phyloP scores from a whole-genome alignment of 2,329 filamentous ascomycete species.

The Aschersonia sp. region DNA sequence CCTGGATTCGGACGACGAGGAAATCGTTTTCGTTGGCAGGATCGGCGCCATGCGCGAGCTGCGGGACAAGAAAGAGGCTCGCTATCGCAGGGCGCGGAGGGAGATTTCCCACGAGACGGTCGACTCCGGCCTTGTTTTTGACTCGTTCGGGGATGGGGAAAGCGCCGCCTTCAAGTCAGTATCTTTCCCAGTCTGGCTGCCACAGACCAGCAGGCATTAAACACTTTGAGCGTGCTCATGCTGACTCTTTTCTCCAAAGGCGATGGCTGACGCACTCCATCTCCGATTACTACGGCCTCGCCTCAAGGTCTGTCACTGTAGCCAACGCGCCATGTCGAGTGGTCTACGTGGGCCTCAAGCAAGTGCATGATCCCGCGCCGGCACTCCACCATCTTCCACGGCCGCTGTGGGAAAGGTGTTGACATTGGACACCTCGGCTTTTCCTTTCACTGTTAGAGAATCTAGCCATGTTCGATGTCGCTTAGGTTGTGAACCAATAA shows the following conservation, averaged over 20 bases:
- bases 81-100: slow-evolving; percentile 34
- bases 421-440: slow-evolving; percentile 6
- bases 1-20: slow-evolving; percentile 50
- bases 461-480: not conserved
- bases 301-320: slow-evolving; percentile 65
- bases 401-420: slow-evolving; percentile 50
- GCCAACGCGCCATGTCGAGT: slow-evolving; percentile 58
- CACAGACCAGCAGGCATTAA: not conserved
- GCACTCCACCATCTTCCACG: slow-evolving; percentile 32
- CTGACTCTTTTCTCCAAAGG: slow-evolving; percentile 24
- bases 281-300: slow-evolving; percentile 79
- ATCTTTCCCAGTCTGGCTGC: slow-evolving; percentile 3
- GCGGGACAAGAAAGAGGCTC: slow-evolving; percentile 20
- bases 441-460: not conserved
- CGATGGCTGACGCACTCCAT: slow-evolving; percentile 91
- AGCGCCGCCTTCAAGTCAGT: slow-evolving; percentile 78
- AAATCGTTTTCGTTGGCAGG: slow-evolving; percentile 77
- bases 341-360: slow-evolving; percentile 67
- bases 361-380: slow-evolving; percentile 17
- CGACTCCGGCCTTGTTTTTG: slow-evolving; percentile 59
- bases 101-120: slow-evolving; percentile 43
- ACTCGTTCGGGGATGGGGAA: slow-evolving; percentile 61
- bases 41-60: slow-evolving; percentile 42
- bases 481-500: not conserved
- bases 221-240: not conserved